Percentiles rank a stretch among this genome's conserved stretches.
Conservation (phyloP, 2,329 filamentous ascomycete species). For the Lachnellula occidentalis region DNA sequence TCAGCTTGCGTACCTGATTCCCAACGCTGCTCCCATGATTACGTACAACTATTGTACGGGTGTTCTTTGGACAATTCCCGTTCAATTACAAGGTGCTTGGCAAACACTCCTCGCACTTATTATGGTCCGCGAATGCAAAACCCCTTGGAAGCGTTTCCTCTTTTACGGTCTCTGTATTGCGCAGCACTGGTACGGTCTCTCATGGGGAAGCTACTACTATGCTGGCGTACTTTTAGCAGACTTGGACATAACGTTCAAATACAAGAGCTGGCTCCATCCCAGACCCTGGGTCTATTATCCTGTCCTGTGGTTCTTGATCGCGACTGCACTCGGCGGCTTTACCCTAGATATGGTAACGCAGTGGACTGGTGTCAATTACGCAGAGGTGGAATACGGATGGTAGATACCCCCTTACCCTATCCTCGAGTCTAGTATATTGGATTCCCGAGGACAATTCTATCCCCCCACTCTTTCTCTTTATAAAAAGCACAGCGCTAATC, state of each 20-base stretch:
- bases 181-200: conserved; percentile 42
- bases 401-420: too few species aligned
- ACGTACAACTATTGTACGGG: conserved; percentile 44
- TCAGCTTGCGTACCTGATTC: conserved; percentile 41
- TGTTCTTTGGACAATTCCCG: conserved; percentile 45
- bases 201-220: conserved; percentile 42
- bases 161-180: conserved; percentile 39
- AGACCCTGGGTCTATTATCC: conserved; percentile 34
- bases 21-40: conserved; percentile 42
- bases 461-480: too few species aligned
- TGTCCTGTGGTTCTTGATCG: conserved; percentile 9
- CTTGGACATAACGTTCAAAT: conserved; percentile 41
- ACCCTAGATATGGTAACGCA: conserved; percentile 10
- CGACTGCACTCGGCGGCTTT: conserved; percentile 16
- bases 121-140: conserved; percentile 40
- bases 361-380: conserved; percentile 12
- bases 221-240: conserved; percentile 40
- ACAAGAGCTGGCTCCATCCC: conserved; percentile 34
- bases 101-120: conserved; percentile 38
- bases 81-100: conserved; percentile 43
- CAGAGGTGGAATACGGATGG: conserved; percentile 36
- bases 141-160: conserved; percentile 40
- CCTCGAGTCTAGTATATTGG: too few species aligned
- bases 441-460: too few species aligned
- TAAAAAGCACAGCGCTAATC: too few species aligned